Conservation (phyloP, 2,329 filamentous ascomycete species). For the Sclerotinia minor region DNA sequence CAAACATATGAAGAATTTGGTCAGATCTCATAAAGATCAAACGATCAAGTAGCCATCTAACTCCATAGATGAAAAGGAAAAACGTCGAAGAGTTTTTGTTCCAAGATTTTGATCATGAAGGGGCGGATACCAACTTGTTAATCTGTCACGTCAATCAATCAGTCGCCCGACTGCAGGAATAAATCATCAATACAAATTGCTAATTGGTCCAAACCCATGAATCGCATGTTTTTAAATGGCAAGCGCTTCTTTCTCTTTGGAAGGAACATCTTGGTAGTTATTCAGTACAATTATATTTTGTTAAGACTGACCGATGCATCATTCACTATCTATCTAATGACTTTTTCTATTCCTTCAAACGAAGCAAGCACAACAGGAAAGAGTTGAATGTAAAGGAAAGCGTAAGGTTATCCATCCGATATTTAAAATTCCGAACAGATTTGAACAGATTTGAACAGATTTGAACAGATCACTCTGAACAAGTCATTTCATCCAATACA, state of each 20-base stretch:
- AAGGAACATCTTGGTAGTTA: background rate
- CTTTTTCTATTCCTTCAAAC: background rate
- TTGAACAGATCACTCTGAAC: too few relatives aligned
- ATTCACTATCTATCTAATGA: too few relatives aligned
- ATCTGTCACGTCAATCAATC: conserved; percentile 1
- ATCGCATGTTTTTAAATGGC: background rate
- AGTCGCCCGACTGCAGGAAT: conserved; percentile 18
- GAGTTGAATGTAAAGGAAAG: background rate
- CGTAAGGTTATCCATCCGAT: background rate
- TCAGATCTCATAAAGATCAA: background rate
- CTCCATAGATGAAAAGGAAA: background rate
- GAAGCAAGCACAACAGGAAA: background rate
- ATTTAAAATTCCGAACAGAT: too few relatives aligned
- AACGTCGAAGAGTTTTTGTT: background rate
- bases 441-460: too few relatives aligned
- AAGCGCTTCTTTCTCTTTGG: background rate
- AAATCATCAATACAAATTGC: background rate
- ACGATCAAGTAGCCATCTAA: background rate
- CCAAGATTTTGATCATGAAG: conserved; percentile 16
- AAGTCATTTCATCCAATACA: too few relatives aligned
- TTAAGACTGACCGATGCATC: too few relatives aligned
- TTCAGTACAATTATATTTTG: too few relatives aligned
- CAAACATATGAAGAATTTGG: conserved; percentile 13
- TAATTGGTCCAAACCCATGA: background rate
- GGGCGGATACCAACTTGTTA: conserved; percentile 4